Conservation (phyloP, 805 yeast species). For the Pichia kluyveri region DNA sequence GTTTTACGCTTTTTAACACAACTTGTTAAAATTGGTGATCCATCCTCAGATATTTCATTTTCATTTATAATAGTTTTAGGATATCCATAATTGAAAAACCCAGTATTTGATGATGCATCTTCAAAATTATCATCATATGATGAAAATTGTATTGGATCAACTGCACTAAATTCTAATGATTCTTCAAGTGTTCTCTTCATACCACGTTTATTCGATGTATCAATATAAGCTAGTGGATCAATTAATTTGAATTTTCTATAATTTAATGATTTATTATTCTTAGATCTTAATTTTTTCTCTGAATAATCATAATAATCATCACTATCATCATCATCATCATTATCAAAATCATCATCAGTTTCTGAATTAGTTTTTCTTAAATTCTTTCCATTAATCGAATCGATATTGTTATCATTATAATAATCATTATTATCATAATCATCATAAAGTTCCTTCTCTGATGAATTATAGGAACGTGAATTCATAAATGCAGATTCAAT, state of each 20-base stretch:
- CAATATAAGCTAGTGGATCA: neutral
- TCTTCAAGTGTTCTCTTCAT: conserved; percentile 6
- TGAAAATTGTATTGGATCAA: conserved; percentile 4
- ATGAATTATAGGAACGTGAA: neutral
- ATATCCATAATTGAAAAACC: conserved; percentile 8
- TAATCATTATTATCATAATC: neutral
- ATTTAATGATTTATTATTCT: neutral
- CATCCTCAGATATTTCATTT: neutral
- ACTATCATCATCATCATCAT: neutral
- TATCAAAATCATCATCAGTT: neutral
- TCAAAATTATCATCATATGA: conserved; percentile 6
- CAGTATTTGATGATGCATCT: neutral
- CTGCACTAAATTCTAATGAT: conserved; percentile 3
- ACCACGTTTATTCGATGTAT: neutral
- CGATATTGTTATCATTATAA: neutral
- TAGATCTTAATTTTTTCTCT: neutral
- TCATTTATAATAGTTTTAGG: conserved; percentile 3
- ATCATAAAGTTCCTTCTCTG: neutral
- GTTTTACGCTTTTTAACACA: conserved; percentile 11
- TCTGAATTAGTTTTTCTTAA: neutral
- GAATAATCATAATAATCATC: neutral
- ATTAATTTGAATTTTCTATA: neutral
- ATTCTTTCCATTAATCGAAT: too few species aligned
- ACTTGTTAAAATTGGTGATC: conserved; percentile 3
- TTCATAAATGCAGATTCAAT: conserved; percentile 4